A percentile compares a stretch with the other conserved stretches of the same genome.
Evolutionary conservation across 2,329 filamentous ascomycete species (phyloP).

Genomic region (Colletotrichum sp.): DNA sequence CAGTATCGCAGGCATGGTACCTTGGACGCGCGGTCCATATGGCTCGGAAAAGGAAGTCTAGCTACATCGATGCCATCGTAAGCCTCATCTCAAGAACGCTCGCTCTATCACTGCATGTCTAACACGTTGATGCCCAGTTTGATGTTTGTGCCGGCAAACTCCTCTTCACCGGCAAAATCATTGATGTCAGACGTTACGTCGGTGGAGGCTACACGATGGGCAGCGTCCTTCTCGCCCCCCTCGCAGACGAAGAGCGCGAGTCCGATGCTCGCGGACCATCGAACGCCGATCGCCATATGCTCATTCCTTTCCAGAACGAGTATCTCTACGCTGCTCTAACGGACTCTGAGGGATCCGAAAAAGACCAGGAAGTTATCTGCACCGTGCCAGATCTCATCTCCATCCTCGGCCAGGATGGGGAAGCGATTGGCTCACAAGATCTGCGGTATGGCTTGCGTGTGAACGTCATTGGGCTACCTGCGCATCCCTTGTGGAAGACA

Average conservation of each 20-base stretch:
- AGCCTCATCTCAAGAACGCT: background rate
- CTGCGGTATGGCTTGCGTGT: conserved; percentile 56
- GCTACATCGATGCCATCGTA: conserved; percentile 28
- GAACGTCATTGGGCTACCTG: conserved; percentile 53
- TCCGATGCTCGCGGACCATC: conserved; percentile 13
- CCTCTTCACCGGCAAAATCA: conserved; percentile 44
- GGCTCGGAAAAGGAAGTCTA: conserved; percentile 32
- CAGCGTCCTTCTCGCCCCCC: conserved; percentile 36
- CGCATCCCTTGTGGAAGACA: conserved; percentile 55
- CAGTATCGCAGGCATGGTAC: conserved; percentile 38
- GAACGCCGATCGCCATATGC: conserved; percentile 32
- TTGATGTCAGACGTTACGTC: conserved; percentile 42
- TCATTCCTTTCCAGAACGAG: conserved; percentile 48
- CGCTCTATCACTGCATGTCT: background rate
- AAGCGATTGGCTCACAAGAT: conserved; percentile 55
- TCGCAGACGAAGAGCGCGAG: conserved; percentile 30
- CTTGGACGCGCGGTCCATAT: conserved; percentile 34
- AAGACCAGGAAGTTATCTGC: conserved; percentile 34
- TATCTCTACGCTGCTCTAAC: conserved; percentile 41
- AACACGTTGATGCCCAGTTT: conserved; percentile 7
- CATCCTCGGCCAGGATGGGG: conserved; percentile 46
- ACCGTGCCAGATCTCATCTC: conserved; percentile 42
- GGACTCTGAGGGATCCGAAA: conserved; percentile 33
- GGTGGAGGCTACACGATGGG: conserved; percentile 47
- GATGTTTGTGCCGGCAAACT: conserved; percentile 35